Conservation (phyloP, 805 yeast species). For the Candida sithepensis region DNA sequence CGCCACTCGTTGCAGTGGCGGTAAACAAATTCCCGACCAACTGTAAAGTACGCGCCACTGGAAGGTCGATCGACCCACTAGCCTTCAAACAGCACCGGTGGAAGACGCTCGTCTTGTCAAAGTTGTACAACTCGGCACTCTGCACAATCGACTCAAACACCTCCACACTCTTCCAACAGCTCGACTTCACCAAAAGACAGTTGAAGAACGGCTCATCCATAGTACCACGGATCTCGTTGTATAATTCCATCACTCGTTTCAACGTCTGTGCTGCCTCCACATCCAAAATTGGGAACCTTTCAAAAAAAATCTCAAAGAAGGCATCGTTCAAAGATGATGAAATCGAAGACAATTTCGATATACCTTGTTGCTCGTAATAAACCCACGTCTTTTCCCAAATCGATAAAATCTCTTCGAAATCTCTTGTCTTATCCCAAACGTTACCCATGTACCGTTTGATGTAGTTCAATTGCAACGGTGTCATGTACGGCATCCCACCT, state of each 20-base stretch:
- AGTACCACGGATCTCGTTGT: constrained; percentile 51
- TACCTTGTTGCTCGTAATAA: constrained; percentile 45
- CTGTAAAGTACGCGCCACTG: constrained; percentile 47
- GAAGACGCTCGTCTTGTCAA: constrained; percentile 64
- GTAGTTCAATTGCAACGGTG: constrained; percentile 67
- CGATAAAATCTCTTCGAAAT: constrained; percentile 52
- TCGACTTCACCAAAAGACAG: constrained; percentile 61
- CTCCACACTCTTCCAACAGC: constrained; percentile 59
- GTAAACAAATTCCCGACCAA: constrained; percentile 25
- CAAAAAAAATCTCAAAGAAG: constrained; percentile 68
- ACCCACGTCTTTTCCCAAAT: constrained; percentile 61
- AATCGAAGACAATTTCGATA: constrained; percentile 60
- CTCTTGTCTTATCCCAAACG: constrained; percentile 50
- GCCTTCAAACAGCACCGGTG: constrained; percentile 72
- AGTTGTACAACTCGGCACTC: constrained; percentile 55
- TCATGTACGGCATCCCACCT: constrained; percentile 65
- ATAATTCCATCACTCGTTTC: constrained; percentile 50
- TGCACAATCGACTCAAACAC: constrained; percentile 63
- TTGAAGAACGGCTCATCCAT: constrained; percentile 84
- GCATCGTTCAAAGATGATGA: constrained; percentile 69
- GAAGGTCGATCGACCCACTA: constrained; percentile 55
- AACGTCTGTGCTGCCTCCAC: constrained; percentile 53
- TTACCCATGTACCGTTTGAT: constrained; percentile 62
- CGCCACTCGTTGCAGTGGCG: constrained; percentile 48
- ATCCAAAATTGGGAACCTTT: constrained; percentile 47